phyloP scores from a whole-genome alignment of 805 yeast species.

The Candida morakotiae region DNA sequence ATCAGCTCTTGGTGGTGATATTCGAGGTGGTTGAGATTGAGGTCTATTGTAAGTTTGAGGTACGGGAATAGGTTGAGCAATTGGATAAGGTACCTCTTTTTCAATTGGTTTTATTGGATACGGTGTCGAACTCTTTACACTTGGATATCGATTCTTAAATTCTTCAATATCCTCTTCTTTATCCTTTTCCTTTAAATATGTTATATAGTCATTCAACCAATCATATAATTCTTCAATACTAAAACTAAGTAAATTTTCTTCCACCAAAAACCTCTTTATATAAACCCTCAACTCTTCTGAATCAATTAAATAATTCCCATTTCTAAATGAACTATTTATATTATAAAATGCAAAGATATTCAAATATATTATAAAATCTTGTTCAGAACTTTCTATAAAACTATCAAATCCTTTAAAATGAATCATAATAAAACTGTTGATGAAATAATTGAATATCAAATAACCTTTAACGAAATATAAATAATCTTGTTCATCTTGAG shows the following conservation, averaged over 20 bases:
- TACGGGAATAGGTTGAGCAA: not conserved
- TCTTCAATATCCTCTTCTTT: constrained; percentile 7
- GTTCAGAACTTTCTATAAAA: constrained; percentile 32
- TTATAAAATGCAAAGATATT: constrained; percentile 39
- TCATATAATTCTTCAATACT: constrained; percentile 31
- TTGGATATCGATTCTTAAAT: constrained; percentile 1
- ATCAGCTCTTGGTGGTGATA: not conserved
- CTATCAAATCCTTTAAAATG: constrained; percentile 40
- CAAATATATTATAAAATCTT: constrained; percentile 39
- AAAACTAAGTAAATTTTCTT: constrained; percentile 27
- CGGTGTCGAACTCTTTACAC: not conserved
- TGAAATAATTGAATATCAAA: constrained; percentile 39
- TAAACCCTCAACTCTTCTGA: constrained; percentile 11
- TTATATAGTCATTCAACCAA: constrained; percentile 39
- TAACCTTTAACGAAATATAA: constrained; percentile 31
- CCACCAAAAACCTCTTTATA: constrained; percentile 18
- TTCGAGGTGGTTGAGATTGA: not conserved
- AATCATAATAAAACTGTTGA: constrained; percentile 38
- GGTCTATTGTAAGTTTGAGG: no score
- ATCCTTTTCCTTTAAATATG: constrained; percentile 30
- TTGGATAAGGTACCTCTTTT: not conserved
- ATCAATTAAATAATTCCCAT: constrained; percentile 16
- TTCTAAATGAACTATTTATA: constrained; percentile 21
- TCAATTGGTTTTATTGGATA: not conserved
- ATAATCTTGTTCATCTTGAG: constrained; percentile 12